These are phyloP conservation scores for Hortiboletus flavorubellus DNA, from an alignment of 768 basidiomycete species.

Conservation along the genomic window DNA sequence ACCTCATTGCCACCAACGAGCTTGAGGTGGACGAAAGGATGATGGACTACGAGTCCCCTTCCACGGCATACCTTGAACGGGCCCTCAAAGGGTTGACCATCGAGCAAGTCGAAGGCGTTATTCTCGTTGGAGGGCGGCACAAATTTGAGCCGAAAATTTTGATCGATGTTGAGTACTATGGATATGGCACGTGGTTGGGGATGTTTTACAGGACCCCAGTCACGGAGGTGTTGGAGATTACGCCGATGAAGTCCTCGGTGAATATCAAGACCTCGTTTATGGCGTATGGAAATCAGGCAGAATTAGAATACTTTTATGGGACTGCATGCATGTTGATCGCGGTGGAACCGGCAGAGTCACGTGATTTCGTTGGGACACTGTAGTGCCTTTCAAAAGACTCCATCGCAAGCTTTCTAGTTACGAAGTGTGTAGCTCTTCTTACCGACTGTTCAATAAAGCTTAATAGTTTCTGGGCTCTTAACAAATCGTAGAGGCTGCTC, in stretches of 20 bases:
- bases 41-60: background rate
- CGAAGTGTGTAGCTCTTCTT: background rate
- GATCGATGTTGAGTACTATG: background rate
- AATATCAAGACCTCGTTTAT: background rate
- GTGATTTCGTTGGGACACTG: background rate
- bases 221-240: constrained; percentile 10
- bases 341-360: background rate
- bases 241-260: constrained; percentile 10
- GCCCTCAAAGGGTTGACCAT: background rate
- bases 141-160: background rate
- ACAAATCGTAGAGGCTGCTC: too few species aligned
- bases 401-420: background rate
- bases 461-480: too few species aligned
- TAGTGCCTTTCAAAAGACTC: background rate
- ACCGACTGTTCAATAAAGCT: background rate
- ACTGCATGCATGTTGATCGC: constrained; percentile 14
- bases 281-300: constrained; percentile 3
- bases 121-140: background rate
- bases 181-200: background rate
- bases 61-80: accelerated
- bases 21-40: background rate
- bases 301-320: constrained; percentile 9
- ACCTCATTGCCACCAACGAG: background rate
- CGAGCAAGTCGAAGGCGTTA: constrained; percentile 5
- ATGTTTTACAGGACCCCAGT: background rate